phyloP scores from a whole-genome alignment of 2,329 filamentous ascomycete species.

The Aspergillus amoenus region DNA sequence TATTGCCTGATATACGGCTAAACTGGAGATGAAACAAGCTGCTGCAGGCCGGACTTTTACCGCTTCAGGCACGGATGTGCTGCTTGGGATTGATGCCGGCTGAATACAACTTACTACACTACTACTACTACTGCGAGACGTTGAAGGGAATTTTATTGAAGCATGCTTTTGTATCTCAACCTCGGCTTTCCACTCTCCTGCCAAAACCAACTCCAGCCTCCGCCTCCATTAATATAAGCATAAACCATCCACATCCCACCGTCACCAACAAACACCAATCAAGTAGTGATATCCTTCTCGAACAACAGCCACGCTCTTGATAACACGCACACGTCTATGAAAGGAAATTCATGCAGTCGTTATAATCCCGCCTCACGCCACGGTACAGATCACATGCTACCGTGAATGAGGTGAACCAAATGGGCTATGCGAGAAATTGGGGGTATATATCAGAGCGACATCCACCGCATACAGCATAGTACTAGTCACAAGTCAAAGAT shows the following conservation, averaged over 20 bases:
- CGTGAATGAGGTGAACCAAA: conserved; percentile 22
- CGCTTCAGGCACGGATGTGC: too few species aligned
- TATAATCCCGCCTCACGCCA: conserved; percentile 22
- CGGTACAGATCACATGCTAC: conserved; percentile 16
- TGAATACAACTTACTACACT: too few species aligned
- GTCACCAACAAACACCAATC: neutral
- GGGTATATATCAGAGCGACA: conserved; percentile 28
- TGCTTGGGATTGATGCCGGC: too few species aligned
- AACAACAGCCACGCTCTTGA: conserved; percentile 13
- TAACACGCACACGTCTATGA: conserved; percentile 20
- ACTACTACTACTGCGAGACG: too few species aligned
- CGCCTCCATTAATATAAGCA: neutral
- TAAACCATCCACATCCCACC: neutral
- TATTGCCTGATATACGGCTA: too few species aligned
- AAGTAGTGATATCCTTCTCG: neutral
- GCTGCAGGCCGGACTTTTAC: too few species aligned
- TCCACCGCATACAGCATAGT: conserved; percentile 19
- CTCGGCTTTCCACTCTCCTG: too few species aligned
- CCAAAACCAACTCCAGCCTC: too few species aligned
- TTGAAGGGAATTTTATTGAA: neutral
- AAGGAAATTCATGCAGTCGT: conserved; percentile 29
- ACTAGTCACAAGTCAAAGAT: conserved; percentile 9
- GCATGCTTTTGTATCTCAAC: neutral
- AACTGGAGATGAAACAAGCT: too few species aligned
- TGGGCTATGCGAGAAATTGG: conserved; percentile 24